Evolutionary conservation across 352 stramenopile genomes (phyloP), one percentile per base, ranked within the genome.

Genomic region (Globisporangium yorkense): DNA sequence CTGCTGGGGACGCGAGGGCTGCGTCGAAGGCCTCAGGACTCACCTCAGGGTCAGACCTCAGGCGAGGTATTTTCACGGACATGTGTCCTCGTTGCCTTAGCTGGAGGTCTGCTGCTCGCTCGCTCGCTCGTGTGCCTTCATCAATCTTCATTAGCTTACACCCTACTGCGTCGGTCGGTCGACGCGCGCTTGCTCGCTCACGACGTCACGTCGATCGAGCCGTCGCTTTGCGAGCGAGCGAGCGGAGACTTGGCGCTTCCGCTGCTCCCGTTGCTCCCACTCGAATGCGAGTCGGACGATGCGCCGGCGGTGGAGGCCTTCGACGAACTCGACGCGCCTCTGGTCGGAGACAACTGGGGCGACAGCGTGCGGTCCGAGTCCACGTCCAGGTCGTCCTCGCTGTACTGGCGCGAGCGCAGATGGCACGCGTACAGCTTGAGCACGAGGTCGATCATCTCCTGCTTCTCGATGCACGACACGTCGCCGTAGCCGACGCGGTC

Each of bases 401-500:
- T 81, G 29, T 75, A 82, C 52, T 72, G 67, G 33, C 57, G 62
- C 1, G 61, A 65, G 7, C 68, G 65, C 7, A 72, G 43, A 54
- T 89, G 85, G n/a, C 80, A 76, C 15, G 70, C 66, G 55, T 92
- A 84, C 0, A 94, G 70, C 65, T 90, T 91, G 20, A 90, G 65
- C 40, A 92, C 80, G n/a, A 94, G 72, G 10, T 92, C 80, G 48
- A 94, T 71, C 41, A 94, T 71, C 27, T 94, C 84, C 45, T 75
- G 71, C 65, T 92, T 94, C 61, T 94, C 84, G 43, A 94, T 81
- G 50, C 83, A 88, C 33, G 81, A 72, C 16, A 84, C 67, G 54
- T 90, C 78, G 29, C 77, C 82, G 46, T 89, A 89, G 8, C 83
- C 82, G 1, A 77, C 82, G 20, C 80, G 75, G 21, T 80, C 74